Evolutionary conservation across 495 filamentous ascomycete species (phyloP).

Genomic region (Venustampulla echinocandica): DNA sequence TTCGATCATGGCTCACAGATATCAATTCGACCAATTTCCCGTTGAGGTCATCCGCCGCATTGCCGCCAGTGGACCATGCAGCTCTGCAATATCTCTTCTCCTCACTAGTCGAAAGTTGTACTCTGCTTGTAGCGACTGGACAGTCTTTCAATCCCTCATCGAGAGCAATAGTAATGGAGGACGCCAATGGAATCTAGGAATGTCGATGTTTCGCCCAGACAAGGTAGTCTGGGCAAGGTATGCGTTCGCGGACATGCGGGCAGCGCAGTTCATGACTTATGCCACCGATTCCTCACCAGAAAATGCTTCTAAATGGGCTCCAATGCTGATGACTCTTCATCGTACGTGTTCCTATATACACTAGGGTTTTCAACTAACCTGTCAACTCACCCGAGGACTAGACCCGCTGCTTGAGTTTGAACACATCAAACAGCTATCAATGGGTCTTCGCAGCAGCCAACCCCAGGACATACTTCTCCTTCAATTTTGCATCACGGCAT

Average conservation of each 20-base stretch:
- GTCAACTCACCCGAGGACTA: background rate
- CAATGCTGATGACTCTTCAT: constrained; percentile 2
- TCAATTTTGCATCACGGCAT: background rate
- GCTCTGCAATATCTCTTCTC: background rate
- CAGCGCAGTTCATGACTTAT: background rate
- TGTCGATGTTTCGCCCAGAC: background rate
- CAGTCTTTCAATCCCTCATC: background rate
- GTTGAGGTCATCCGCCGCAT: constrained; percentile 5
- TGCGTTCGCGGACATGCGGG: background rate
- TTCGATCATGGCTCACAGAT: background rate
- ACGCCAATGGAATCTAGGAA: background rate
- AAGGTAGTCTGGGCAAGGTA: background rate
- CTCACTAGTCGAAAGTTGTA: background rate
- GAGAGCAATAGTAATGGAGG: background rate
- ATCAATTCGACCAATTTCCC: constrained; percentile 2
- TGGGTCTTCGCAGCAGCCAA: background rate
- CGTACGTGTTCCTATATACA: background rate
- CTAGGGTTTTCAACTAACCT: background rate
- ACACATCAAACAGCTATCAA: background rate
- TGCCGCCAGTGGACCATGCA: constrained; percentile 4
- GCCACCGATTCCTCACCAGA: background rate
- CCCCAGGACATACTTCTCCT: background rate
- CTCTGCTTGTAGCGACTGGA: constrained; percentile 6
- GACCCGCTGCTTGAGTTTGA: constrained; percentile 1
- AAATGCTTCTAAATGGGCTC: background rate